phyloP scores from a whole-genome alignment of 352 stramenopile genomes.

The Aphanomyces stellatus region DNA sequence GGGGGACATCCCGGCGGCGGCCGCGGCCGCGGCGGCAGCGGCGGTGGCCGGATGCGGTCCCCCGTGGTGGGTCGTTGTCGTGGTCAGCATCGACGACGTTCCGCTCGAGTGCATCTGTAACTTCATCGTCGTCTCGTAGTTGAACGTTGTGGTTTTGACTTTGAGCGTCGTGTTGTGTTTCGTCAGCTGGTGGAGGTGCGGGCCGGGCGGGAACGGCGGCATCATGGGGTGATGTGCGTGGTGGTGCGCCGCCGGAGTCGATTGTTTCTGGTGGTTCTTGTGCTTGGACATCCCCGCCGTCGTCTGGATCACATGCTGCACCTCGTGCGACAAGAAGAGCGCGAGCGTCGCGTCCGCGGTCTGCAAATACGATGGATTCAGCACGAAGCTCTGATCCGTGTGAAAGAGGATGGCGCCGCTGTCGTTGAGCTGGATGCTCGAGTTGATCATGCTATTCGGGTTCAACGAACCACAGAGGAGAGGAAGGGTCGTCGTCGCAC shows the following conservation, averaged over 20 bases:
- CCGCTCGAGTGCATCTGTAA: conserved; percentile 16
- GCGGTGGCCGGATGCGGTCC: conserved; percentile 29
- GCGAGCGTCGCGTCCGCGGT: conserved; percentile 55
- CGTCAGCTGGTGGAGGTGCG: conserved; percentile 8
- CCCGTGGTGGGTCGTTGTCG: neutral
- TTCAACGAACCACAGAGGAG: conserved; percentile 12
- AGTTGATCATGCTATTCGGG: conserved; percentile 16
- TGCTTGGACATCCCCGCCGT: conserved; percentile 28
- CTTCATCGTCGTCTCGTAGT: conserved; percentile 22
- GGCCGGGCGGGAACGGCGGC: neutral
- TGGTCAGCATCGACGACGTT: conserved; percentile 13
- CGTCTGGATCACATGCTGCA: conserved; percentile 45
- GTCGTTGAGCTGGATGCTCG: conserved; percentile 17
- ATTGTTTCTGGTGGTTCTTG: conserved; percentile 25
- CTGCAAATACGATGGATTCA: conserved; percentile 57
- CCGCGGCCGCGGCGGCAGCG: conserved; percentile 16
- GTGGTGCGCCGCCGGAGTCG: neutral
- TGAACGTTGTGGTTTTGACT: conserved; percentile 20
- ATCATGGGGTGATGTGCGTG: neutral
- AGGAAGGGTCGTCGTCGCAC: conserved; percentile 14
- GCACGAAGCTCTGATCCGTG: conserved; percentile 32
- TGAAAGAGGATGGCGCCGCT: conserved; percentile 16
- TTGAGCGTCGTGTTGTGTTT: conserved; percentile 22
- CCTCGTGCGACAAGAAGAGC: conserved; percentile 75
- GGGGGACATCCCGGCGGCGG: conserved; percentile 18